phyloP scores from a whole-genome alignment of 352 stramenopile species.

The Globisporangium orthogonon region DNA sequence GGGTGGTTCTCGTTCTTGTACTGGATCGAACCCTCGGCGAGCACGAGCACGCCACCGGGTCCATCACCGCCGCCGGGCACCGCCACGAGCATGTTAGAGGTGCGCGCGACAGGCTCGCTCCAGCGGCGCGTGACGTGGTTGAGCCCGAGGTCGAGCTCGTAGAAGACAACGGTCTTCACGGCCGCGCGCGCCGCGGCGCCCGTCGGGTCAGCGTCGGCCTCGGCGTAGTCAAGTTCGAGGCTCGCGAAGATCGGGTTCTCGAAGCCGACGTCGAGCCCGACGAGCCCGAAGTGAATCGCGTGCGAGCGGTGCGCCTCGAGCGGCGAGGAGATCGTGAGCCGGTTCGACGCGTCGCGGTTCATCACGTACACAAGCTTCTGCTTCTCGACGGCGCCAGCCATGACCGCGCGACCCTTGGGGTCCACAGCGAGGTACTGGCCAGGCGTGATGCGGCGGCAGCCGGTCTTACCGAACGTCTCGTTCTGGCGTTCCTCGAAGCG shows the following conservation, averaged over 20 bases:
- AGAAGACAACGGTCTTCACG: conserved; percentile 97
- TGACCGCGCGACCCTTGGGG: conserved; percentile 95
- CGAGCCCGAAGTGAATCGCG: conserved; percentile 92
- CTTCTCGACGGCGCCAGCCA: conserved; percentile 97
- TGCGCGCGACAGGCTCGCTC: conserved; percentile 84
- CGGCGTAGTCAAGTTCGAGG: conserved; percentile 95
- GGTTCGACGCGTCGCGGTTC: conserved; percentile 93
- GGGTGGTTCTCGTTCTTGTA: conserved; percentile 96
- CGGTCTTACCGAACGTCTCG: conserved; percentile 96
- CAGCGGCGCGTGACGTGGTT: conserved; percentile 98
- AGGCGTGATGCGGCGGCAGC: conserved; percentile 94
- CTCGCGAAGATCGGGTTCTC: conserved; percentile 99
- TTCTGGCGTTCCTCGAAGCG: conserved; percentile 87
- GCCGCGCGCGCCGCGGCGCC: conserved; percentile 50
- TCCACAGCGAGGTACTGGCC: conserved; percentile 97
- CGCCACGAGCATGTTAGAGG: conserved; percentile 93
- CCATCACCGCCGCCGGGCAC: conserved; percentile 79
- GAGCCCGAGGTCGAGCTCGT: conserved; percentile 98
- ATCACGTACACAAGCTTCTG: conserved; percentile 99
- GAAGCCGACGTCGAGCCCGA: conserved; percentile 97
- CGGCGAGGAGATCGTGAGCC: conserved; percentile 96
- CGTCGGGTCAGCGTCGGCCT: conserved; percentile 79
- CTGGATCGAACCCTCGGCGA: conserved; percentile 94
- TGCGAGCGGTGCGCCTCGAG: conserved; percentile 97
- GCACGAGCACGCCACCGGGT: conserved; percentile 93